Percentiles rank a stretch among this genome's conserved stretches.
phyloP scores from a whole-genome alignment of 139 green algal genomes.

The Chlorella sp. region DNA sequence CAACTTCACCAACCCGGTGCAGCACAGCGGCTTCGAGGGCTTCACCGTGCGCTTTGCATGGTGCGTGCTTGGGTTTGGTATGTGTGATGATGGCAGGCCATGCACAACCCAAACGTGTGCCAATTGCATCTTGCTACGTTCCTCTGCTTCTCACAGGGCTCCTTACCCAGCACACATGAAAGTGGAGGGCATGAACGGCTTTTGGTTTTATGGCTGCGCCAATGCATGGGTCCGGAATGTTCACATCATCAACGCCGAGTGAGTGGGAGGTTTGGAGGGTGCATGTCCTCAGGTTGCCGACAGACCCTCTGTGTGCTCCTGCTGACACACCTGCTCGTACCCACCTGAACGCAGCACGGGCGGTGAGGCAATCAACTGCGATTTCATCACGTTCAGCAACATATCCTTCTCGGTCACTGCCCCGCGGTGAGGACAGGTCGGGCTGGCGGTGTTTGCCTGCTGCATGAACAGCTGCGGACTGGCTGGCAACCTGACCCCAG shows the following conservation, averaged over 20 bases:
- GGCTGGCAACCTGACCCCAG: background rate
- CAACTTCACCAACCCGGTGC: background rate
- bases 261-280: no score
- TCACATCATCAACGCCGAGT: slow-evolving; percentile 1
- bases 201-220: slow-evolving; percentile 3
- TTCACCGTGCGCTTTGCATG: slow-evolving; percentile 1
- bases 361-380: background rate
- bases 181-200: background rate
- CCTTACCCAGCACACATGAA: slow-evolving; percentile 1
- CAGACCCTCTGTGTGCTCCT: no score
- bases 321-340: no score
- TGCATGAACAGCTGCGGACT: no score
- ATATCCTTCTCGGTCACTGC: background rate
- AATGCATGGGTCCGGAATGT: slow-evolving; percentile 4
- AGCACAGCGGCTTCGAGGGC: slow-evolving; percentile 15
- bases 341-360: background rate
- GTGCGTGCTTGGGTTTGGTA: background rate
- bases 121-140: background rate
- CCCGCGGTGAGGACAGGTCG: background rate
- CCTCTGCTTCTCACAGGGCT: background rate
- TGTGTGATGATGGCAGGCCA: no score
- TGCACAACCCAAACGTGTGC: no score
- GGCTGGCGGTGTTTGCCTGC: no score
- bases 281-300: no score
- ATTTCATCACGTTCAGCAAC: background rate